phyloP scores from a whole-genome alignment of 257 asterid species.

The Coffea canephora region DNA sequence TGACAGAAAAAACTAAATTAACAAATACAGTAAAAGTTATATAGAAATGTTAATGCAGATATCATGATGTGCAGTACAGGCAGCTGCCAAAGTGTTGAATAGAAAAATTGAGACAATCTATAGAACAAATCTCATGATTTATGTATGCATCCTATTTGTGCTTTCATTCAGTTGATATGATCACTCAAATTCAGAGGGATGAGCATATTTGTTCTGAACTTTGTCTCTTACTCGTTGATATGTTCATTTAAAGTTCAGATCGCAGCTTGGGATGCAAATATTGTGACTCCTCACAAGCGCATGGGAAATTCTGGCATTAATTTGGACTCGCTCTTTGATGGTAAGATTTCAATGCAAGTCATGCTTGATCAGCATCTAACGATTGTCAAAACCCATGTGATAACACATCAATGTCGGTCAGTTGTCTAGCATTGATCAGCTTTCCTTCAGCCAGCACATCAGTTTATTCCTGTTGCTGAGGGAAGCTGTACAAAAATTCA shows the following conservation, averaged over 20 bases:
- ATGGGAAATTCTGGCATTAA: conserved; percentile 85
- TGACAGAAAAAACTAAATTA: background rate
- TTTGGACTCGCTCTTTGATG: conserved; percentile 75
- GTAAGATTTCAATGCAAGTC: conserved; percentile 40
- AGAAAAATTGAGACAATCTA: background rate
- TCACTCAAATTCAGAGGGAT: background rate
- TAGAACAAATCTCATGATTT: background rate
- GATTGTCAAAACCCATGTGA: background rate
- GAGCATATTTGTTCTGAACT: background rate
- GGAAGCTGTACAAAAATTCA: background rate
- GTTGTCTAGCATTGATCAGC: background rate
- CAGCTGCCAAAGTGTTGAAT: background rate
- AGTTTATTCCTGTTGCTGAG: background rate
- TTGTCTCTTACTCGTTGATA: background rate
- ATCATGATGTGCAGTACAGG: background rate
- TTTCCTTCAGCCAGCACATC: background rate
- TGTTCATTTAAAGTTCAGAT: conserved; percentile 42
- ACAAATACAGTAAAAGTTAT: background rate
- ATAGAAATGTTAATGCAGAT: background rate
- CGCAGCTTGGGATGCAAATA: conserved; percentile 99
- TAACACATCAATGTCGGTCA: background rate
- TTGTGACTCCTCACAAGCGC: conserved; percentile 95
- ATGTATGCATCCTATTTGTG: background rate
- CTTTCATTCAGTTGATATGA: background rate
- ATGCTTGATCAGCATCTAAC: conserved; percentile 8